Conservation (phyloP, 176 grass and related monocot species). For the Zoysia japonica region DNA sequence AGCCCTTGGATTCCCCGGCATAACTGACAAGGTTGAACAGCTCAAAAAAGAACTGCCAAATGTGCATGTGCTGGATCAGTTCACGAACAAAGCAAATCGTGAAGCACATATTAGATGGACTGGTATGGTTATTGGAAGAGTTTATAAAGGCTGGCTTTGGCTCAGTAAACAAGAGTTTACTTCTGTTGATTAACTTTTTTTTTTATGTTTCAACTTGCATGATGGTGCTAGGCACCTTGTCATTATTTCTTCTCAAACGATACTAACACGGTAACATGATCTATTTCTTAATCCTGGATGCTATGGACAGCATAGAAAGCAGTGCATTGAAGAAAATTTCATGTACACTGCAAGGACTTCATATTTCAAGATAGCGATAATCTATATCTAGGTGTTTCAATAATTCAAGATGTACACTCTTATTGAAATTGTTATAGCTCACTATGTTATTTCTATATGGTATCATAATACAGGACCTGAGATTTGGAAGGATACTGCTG, state of each 20-base stretch:
- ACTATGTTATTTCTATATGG: neutral
- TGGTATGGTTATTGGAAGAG: constrained; percentile 39
- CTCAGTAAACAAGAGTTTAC: neutral
- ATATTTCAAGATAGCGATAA: neutral
- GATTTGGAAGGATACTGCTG: constrained; percentile 70
- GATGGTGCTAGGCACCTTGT: neutral
- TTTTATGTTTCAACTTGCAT: neutral
- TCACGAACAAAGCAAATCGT: constrained; percentile 63
- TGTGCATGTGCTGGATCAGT: constrained; percentile 66
- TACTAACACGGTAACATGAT: constrained; percentile 1
- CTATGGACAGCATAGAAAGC: neutral
- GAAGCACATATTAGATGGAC: constrained; percentile 63
- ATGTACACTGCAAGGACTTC: neutral
- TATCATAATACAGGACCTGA: constrained; percentile 48
- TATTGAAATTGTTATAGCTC: neutral
- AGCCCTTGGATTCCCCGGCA: constrained; percentile 49
- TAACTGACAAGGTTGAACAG: constrained; percentile 52
- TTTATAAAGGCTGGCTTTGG: neutral
- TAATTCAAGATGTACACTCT: neutral
- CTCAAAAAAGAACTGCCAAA: constrained; percentile 63
- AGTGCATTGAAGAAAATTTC: neutral
- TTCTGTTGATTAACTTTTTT: neutral
- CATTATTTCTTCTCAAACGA: neutral
- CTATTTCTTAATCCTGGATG: neutral
- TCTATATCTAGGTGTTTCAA: neutral